phyloP scores from a whole-genome alignment of 176 grass and related monocot genomes.

The Carex cristatella region DNA sequence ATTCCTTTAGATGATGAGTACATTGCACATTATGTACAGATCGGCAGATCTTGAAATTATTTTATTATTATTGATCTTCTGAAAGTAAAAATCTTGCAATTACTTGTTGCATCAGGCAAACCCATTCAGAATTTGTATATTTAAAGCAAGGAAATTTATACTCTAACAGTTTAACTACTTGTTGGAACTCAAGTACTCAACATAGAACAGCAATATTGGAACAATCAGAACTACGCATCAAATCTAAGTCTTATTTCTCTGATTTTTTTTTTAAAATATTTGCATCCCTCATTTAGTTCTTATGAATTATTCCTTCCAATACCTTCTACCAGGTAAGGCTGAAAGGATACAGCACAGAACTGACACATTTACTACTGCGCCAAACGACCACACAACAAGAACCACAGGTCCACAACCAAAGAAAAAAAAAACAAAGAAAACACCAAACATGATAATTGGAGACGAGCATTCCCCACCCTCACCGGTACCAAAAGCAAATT shows the following conservation, averaged over 20 bases:
- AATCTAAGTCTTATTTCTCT: background rate
- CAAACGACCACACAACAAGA: background rate
- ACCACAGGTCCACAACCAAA: slow-evolving; percentile 9
- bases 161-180: background rate
- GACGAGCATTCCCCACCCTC: background rate
- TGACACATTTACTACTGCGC: background rate
- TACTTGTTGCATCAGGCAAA: background rate
- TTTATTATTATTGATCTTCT: background rate
- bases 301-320: background rate
- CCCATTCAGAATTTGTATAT: background rate
- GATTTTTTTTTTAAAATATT: background rate
- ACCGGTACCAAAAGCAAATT: background rate
- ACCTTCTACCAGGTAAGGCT: background rate
- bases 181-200: background rate
- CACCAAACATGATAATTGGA: background rate
- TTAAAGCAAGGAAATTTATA: background rate
- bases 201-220: background rate
- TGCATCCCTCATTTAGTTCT: background rate
- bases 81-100: background rate
- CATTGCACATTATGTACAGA: background rate
- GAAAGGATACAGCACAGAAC: background rate
- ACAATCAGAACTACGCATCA: background rate
- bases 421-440: background rate
- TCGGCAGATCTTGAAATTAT: background rate
- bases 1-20: background rate